Conservation (phyloP, 495 filamentous ascomycete species). For the Tuber aestivum region DNA sequence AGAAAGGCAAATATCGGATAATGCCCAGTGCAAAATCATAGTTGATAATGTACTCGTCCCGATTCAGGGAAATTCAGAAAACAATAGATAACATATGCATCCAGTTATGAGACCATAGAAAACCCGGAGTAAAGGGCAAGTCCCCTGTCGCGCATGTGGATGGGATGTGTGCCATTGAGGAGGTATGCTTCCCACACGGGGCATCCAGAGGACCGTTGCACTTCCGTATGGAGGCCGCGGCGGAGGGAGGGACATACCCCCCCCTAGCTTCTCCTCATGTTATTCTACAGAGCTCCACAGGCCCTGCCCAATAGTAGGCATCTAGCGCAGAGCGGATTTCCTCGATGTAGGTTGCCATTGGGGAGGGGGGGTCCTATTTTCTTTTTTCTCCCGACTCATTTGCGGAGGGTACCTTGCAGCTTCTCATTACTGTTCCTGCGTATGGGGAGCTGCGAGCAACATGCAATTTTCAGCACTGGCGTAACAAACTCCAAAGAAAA, state of each 20-base stretch:
- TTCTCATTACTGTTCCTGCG: conserved; percentile 36
- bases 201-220: conserved; percentile 26
- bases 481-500: conserved; percentile 15
- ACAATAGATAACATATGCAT: conserved; percentile 30
- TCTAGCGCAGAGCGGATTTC: conserved; percentile 18
- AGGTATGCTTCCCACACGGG: conserved; percentile 13
- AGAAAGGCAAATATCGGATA: conserved; percentile 1
- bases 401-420: conserved; percentile 37
- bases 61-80: conserved; percentile 26
- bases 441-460: conserved; percentile 32
- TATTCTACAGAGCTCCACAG: conserved; percentile 17
- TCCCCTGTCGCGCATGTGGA: conserved; percentile 32
- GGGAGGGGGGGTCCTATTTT: conserved; percentile 15
- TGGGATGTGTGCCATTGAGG: conserved; percentile 22
- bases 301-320: conserved; percentile 14
- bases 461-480: conserved; percentile 37
- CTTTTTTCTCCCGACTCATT: conserved; percentile 26
- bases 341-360: conserved; percentile 23
- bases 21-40: conserved; percentile 13
- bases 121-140: conserved; percentile 30
- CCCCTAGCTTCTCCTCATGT: conserved; percentile 7
- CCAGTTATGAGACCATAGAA: conserved; percentile 32
- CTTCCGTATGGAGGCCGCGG: conserved; percentile 19
- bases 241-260: conserved; percentile 32
- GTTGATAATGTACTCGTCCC: conserved; percentile 10